Evolutionary conservation across 1,139 yeast genomes (phyloP).

Genomic region (Geotrichum citri-aurantii): DNA sequence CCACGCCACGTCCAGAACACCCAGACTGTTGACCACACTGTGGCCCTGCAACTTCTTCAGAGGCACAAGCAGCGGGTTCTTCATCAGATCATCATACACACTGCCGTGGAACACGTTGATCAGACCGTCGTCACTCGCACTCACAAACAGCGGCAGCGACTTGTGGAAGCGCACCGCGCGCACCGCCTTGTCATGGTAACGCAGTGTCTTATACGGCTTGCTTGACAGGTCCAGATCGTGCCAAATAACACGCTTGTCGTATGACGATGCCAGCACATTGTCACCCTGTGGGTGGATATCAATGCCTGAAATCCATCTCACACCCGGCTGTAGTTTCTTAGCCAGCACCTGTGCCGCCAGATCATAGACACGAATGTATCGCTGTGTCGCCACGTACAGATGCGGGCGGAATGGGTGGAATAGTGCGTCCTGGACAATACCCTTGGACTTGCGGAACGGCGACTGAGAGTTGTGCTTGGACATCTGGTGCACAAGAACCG

Average conservation of each 20-base stretch:
- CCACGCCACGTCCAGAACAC: slow-evolving; percentile 89
- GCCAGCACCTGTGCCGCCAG: slow-evolving; percentile 76
- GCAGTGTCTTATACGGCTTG: slow-evolving; percentile 90
- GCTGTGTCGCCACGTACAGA: slow-evolving; percentile 87
- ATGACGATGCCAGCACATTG: slow-evolving; percentile 84
- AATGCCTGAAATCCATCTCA: slow-evolving; percentile 85
- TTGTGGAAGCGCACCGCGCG: slow-evolving; percentile 85
- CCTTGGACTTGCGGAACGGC: slow-evolving; percentile 90
- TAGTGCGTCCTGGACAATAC: slow-evolving; percentile 90
- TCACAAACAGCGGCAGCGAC: slow-evolving; percentile 81
- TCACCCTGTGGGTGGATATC: slow-evolving; percentile 97
- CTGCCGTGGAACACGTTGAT: slow-evolving; percentile 96
- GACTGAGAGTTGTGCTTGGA: slow-evolving; percentile 96
- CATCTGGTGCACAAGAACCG: slow-evolving; percentile 89
- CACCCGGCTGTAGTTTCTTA: slow-evolving; percentile 89
- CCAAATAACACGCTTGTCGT: slow-evolving; percentile 94
- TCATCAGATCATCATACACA: slow-evolving; percentile 92
- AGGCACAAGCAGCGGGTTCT: slow-evolving; percentile 93
- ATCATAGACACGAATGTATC: slow-evolving; percentile 86
- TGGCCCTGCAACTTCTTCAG: slow-evolving; percentile 94
- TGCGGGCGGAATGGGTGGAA: slow-evolving; percentile 97
- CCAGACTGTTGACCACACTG: slow-evolving; percentile 68
- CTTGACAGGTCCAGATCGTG: slow-evolving; percentile 86
- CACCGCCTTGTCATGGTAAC: slow-evolving; percentile 94
- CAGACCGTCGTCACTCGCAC: slow-evolving; percentile 93